Evolutionary conservation across 805 yeast species (phyloP).

Genomic region (Blastobotrys chiropterorum): DNA sequence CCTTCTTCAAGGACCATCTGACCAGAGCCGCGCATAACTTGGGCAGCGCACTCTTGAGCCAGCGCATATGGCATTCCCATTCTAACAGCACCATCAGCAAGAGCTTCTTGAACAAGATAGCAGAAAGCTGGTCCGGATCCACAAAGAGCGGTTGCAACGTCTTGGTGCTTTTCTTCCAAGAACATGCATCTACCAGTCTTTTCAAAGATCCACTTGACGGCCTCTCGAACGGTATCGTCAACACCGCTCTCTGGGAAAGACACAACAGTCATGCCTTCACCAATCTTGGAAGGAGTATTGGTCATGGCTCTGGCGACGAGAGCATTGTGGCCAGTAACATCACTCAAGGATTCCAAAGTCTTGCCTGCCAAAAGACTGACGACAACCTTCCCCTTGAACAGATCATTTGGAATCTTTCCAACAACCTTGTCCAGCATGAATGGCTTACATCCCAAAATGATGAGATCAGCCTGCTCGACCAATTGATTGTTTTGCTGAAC

Average conservation of each 20-base stretch:
- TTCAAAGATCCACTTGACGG: slow-evolving; percentile 37
- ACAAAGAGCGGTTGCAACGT: slow-evolving; percentile 88
- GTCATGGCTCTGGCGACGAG: slow-evolving; percentile 92
- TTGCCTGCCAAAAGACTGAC: slow-evolving; percentile 90
- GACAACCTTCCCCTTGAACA: slow-evolving; percentile 50
- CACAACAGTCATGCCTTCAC: slow-evolving; percentile 92
- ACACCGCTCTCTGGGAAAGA: slow-evolving; percentile 55
- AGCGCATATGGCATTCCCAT: slow-evolving; percentile 87
- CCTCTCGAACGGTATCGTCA: slow-evolving; percentile 23
- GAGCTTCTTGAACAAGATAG: slow-evolving; percentile 78
- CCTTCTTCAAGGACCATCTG: slow-evolving; percentile 80
- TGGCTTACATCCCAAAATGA: slow-evolving; percentile 87
- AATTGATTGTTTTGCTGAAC: slow-evolving; percentile 48
- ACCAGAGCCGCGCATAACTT: slow-evolving; percentile 91
- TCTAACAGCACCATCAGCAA: slow-evolving; percentile 90
- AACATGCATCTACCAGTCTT: slow-evolving; percentile 37
- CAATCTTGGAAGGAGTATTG: slow-evolving; percentile 90
- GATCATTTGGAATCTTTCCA: slow-evolving; percentile 37
- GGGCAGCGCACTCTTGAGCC: slow-evolving; percentile 82
- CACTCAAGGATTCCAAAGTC: slow-evolving; percentile 62
- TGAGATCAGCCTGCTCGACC: slow-evolving; percentile 56
- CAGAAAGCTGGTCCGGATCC: slow-evolving; percentile 98
- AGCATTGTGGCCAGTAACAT: slow-evolving; percentile 34
- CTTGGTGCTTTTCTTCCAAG: slow-evolving; percentile 79
- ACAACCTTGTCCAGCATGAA: slow-evolving; percentile 61